Conservation (phyloP, 148 eudicot genomes). For the Agrostemma githago region DNA sequence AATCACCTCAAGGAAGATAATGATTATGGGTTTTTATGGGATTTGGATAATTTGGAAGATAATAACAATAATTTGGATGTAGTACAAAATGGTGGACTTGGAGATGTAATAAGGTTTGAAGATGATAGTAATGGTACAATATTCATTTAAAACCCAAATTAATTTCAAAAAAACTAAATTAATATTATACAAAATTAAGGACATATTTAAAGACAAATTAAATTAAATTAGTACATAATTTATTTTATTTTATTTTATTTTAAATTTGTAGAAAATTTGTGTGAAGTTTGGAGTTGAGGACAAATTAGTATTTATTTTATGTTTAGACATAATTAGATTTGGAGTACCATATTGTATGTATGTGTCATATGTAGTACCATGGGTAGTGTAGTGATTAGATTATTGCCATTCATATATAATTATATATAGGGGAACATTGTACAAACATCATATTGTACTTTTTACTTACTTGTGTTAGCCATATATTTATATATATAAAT, state of each 20-base stretch:
- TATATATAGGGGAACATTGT: constrained; percentile 6
- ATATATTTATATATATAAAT: not conserved
- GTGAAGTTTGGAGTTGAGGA: constrained; percentile 20
- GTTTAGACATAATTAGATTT: constrained; percentile 20
- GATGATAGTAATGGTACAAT: constrained; percentile 28
- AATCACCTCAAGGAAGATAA: constrained; percentile 34
- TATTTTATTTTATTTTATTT: constrained; percentile 18
- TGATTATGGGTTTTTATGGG: constrained; percentile 45
- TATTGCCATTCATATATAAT: constrained; percentile 1
- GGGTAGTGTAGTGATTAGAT: constrained; percentile 12
- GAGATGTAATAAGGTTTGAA: constrained; percentile 50
- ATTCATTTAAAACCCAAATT: constrained; percentile 25
- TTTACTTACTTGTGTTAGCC: not conserved
- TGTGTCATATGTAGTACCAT: not conserved
- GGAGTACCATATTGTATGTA: not conserved
- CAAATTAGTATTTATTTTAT: constrained; percentile 3
- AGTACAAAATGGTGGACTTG: constrained; percentile 28
- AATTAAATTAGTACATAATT: constrained; percentile 5
- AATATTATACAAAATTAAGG: not conserved
- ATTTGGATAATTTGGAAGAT: constrained; percentile 44
- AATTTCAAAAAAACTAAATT: not conserved
- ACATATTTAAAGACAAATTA: constrained; percentile 9
- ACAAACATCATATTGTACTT: constrained; percentile 9
- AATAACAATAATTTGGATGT: constrained; percentile 20
- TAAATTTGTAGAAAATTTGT: constrained; percentile 16